Percentiles rank a stretch among this genome's conserved stretches.
Conservation (phyloP, 1,284 basidiomycete species). For the Sporisorium reilianum region DNA sequence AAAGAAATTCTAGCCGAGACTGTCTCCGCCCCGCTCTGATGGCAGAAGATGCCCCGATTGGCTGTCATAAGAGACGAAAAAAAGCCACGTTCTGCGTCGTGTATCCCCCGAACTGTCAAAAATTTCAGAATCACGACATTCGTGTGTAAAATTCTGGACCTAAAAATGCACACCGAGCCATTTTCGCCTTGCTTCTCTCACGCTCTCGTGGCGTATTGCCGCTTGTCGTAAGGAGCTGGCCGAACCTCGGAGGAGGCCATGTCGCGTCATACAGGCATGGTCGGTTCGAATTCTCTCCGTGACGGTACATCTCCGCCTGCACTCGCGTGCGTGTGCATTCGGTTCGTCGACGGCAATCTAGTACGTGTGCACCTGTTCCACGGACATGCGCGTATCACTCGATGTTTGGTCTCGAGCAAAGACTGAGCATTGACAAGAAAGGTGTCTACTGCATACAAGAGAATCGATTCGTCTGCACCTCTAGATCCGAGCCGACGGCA, state of each 20-base stretch:
- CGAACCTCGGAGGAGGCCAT: too few relatives aligned
- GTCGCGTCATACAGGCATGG: too few relatives aligned
- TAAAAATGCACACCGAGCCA: neutral
- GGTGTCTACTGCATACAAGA: neutral
- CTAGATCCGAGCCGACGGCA: slow-evolving; percentile 38
- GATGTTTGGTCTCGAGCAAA: neutral
- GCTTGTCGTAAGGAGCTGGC: too few relatives aligned
- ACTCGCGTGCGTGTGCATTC: neutral
- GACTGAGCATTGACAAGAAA: slow-evolving; percentile 4
- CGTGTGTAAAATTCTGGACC: neutral
- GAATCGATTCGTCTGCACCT: neutral
- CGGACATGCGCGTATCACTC: neutral
- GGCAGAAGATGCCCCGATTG: slow-evolving; percentile 8
- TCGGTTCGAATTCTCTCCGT: slow-evolving; percentile 7
- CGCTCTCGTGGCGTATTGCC: too few relatives aligned
- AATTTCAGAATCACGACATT: neutral
- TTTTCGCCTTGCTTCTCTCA: neutral
- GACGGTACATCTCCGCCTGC: neutral
- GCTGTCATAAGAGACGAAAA: slow-evolving; percentile 14
- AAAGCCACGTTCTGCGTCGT: neutral
- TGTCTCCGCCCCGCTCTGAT: slow-evolving; percentile 4
- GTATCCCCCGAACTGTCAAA: slow-evolving; percentile 1
- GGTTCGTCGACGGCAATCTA: slow-evolving; percentile 1
- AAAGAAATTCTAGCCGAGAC: slow-evolving; percentile 17
- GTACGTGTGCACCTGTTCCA: neutral